These are phyloP conservation scores for Arctium lappa DNA, from an alignment of 129 eudicot genomes.

Conservation along the genomic window DNA sequence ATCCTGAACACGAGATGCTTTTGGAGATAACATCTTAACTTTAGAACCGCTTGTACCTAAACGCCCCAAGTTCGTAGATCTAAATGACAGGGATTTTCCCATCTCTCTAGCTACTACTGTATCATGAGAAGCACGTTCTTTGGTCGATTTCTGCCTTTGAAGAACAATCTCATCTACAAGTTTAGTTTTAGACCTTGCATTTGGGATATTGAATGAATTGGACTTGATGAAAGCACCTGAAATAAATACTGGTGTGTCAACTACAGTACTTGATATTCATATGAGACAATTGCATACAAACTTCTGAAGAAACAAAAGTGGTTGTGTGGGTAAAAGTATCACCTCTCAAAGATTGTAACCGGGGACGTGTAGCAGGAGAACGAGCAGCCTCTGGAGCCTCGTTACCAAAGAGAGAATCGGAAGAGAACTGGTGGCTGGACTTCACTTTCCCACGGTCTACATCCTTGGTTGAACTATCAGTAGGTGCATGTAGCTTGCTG, in stretches of 20 bases:
- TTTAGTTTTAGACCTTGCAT: constrained; percentile 55
- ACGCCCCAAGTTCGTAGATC: constrained; percentile 48
- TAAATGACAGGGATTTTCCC: constrained; percentile 78
- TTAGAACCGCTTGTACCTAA: constrained; percentile 52
- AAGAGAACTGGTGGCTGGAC: constrained; percentile 32
- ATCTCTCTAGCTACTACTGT: constrained; percentile 47
- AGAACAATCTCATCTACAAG: constrained; percentile 70
- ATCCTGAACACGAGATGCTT: constrained; percentile 49
- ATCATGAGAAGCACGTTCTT: constrained; percentile 51
- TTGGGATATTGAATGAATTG: constrained; percentile 64
- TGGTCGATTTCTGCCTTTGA: constrained; percentile 56
- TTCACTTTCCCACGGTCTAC: constrained; percentile 50
- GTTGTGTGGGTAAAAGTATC: not conserved
- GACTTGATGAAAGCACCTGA: constrained; percentile 80
- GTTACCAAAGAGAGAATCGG: constrained; percentile 29
- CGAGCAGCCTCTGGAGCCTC: constrained; percentile 41
- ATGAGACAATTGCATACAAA: not conserved
- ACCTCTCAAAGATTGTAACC: constrained; percentile 42
- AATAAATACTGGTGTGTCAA: constrained; percentile 13
- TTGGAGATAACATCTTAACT: constrained; percentile 76
- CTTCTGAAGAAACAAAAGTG: not conserved
- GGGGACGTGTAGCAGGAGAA: constrained; percentile 45
- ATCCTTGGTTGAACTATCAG: constrained; percentile 50
- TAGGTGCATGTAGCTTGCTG: constrained; percentile 25
- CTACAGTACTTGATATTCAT: not conserved